Evolutionary conservation across 352 stramenopile genomes (phyloP).

Genomic region (Phytopythium litorale): DNA sequence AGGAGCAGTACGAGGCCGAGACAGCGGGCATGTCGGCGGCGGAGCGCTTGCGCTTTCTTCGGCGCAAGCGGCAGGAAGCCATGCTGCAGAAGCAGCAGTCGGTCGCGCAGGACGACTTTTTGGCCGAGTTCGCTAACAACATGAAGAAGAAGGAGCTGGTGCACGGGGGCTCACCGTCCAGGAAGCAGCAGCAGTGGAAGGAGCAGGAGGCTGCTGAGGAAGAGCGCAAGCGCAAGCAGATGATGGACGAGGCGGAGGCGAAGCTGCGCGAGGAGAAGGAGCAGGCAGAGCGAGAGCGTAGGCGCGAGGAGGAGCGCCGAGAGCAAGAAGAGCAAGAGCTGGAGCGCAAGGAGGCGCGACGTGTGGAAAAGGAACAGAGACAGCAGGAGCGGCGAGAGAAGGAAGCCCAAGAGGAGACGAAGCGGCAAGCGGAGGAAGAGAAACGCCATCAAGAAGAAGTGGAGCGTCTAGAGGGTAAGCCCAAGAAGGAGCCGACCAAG

Average conservation of each 20-base stretch:
- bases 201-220: conserved; percentile 27
- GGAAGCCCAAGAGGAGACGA: conserved; percentile 9
- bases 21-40: conserved; percentile 57
- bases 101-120: conserved; percentile 52
- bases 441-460: conserved; percentile 1
- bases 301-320: conserved; percentile 16
- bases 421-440: conserved; percentile 13
- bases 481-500: conserved; percentile 2
- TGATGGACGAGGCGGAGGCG: conserved; percentile 22
- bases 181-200: conserved; percentile 20
- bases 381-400: conserved; percentile 10
- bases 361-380: conserved; percentile 13
- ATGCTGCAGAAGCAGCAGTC: conserved; percentile 50
- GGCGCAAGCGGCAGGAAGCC: conserved; percentile 53
- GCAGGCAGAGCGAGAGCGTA: conserved; percentile 18
- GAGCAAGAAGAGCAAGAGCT: conserved; percentile 25
- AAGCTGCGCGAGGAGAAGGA: conserved; percentile 22
- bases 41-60: conserved; percentile 56
- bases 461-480: conserved; percentile 1
- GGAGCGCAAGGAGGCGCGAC: conserved; percentile 13
- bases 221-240: conserved; percentile 30
- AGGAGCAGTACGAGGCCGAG: conserved; percentile 53
- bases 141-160: conserved; percentile 62
- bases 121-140: conserved; percentile 60
- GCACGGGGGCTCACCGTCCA: conserved; percentile 13